phyloP scores from a whole-genome alignment of 2,329 filamentous ascomycete genomes.

The Penicillium sp. region DNA sequence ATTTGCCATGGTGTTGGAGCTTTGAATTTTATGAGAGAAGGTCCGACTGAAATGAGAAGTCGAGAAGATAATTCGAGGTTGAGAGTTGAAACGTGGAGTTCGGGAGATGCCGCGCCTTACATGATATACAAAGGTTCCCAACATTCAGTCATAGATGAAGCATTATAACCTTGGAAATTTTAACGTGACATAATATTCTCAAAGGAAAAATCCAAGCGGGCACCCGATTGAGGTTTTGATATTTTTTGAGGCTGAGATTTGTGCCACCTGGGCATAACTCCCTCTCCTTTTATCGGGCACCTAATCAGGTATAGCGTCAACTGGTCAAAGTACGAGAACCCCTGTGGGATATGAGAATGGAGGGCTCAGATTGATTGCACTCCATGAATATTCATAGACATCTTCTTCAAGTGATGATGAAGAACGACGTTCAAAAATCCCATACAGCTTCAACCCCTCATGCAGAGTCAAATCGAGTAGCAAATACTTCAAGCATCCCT shows the following conservation, averaged over 20 bases:
- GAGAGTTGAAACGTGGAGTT: background rate
- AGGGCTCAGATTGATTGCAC: too few species aligned
- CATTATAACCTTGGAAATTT: too few species aligned
- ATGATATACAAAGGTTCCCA: background rate
- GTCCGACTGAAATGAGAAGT: background rate
- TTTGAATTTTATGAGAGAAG: background rate
- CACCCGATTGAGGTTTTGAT: background rate
- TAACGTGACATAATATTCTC: too few species aligned
- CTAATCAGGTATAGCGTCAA: conserved; percentile 1
- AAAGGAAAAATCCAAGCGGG: background rate
- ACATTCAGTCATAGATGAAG: background rate
- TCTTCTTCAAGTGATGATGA: background rate
- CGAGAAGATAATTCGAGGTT: background rate
- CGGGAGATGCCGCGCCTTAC: too few species aligned
- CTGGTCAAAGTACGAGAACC: background rate
- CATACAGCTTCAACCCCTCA: background rate
- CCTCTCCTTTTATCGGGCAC: background rate
- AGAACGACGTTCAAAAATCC: too few species aligned
- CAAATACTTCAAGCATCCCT: conserved; percentile 26
- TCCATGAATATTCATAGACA: background rate
- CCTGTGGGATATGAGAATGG: too few species aligned
- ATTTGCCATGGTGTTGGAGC: conserved; percentile 26
- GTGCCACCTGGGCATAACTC: too few species aligned
- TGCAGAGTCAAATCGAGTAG: conserved; percentile 5
- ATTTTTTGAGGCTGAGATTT: background rate